Evolutionary conservation across 1,139 yeast genomes (phyloP), one percentile per base, ranked within the genome.

Genomic region (Geotrichum armillariae): DNA sequence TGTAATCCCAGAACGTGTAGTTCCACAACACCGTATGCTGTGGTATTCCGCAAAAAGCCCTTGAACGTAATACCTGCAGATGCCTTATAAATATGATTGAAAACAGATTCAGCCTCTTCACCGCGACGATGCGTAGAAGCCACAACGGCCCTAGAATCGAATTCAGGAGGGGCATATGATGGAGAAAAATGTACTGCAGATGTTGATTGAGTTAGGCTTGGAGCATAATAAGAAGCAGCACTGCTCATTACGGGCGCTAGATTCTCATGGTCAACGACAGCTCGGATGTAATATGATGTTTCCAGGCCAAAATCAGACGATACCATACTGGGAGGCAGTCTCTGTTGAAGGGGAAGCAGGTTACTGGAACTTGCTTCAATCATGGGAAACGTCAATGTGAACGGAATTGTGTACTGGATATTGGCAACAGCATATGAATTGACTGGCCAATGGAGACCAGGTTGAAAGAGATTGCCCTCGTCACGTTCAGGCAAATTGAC

Each of bases 1-100:
- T 50, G 53, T 9, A 50, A 27, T 3, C 53, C 53, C 25, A 51
- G 22, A 4, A 51, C 42, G 16, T 51, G 54, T 20, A 51, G 18
- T 21, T 51, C 54, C 2, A 42, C 50, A 35, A 48, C 39, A 4
- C 54, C 54, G 6, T 44, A 29, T n/a, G 23, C 40, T 16, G 16
- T 21, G 4, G 37, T 33, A 18, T 36, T 47, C 6, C 44, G 34
- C 25, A 50, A 35, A 17, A 50, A 34, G 6, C 50, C 48, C n/a
- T 36, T 34, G 4, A 21, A 41, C 11, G 34, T 16, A 27, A 47
- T 35, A 11, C 39, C 21, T 1, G 29, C 46, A 6, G 41, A 34
- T 7, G 22, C 46, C 22, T 47, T 47, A 34, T 41, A 47, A 14
- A 47, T 39, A n/a, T 47, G 45, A 25, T 27, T 47, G 16, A 47